Evolutionary conservation across 83 land plant genomes (phyloP), one percentile per base, ranked within the genome.

Genomic region (Diphasiastrum complanatum): DNA sequence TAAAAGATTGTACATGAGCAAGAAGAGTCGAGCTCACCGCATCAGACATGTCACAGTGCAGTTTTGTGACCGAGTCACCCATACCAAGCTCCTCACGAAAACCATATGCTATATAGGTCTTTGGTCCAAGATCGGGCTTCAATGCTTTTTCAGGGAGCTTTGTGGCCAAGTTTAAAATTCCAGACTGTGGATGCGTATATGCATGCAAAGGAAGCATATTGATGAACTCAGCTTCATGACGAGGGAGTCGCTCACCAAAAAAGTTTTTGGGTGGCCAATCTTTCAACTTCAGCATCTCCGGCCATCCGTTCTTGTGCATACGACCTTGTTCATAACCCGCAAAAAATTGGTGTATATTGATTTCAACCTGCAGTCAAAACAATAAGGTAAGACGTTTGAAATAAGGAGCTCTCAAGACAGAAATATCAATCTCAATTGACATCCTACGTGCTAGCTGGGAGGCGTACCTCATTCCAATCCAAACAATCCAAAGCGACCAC

Each of bases 41-140:
- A 69, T 82, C 85, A 38, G 85, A 71, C 76, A 82, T 70, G 51
- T 78, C 79, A 50, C 79, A 82, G 54, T 82, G 85, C 27, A 82
- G 68, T 58, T 78, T 78, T 14, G 85, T 79, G 35, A 55, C 59
- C 1, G 59, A 55, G 35, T 55, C 59, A 11, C 59, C 59, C 34
- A 11, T 55, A 11, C 79, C 80, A 52, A 82, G 76, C 54, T 82
- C 85, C 40, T 69, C 52, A 30, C 24, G 33, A 63, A 69, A 20
- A 20, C 85, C 85, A 75, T 79, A 79, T 2, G 83, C 85, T 26
- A 82, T 79, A 35, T 68, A 76, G 30, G 80, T 60, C 32, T 83
- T 83, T 5, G 86, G 86, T 6, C 80, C 83, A 22, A 83, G 16
- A 23, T 76, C 81, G 5, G 82, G 79, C 31, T 75, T 78, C 59